Evolutionary conservation across 805 yeast species (phyloP).

Genomic region (Candida nemodendra): DNA sequence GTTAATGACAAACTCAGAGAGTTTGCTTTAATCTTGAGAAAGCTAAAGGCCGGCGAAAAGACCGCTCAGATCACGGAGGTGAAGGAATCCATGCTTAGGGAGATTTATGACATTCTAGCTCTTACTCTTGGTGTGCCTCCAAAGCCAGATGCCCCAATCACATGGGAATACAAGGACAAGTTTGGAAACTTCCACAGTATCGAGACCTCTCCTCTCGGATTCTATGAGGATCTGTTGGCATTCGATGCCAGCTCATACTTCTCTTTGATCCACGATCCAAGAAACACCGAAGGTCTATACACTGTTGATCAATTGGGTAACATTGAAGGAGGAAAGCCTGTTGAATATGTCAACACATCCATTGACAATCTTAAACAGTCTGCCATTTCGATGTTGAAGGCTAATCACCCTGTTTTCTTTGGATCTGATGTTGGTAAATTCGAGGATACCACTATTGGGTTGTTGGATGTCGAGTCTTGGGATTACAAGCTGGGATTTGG

Average conservation of each 20-base stretch:
- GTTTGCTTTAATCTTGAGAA: constrained; percentile 68
- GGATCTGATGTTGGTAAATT: constrained; percentile 86
- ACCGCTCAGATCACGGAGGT: constrained; percentile 25
- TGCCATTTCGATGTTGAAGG: constrained; percentile 67
- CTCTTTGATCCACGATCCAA: constrained; percentile 80
- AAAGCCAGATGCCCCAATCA: constrained; percentile 59
- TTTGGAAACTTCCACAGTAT: constrained; percentile 54
- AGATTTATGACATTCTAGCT: constrained; percentile 64
- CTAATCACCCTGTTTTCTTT: constrained; percentile 79
- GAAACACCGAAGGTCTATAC: constrained; percentile 66
- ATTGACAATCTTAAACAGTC: constrained; percentile 56
- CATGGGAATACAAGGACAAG: constrained; percentile 77
- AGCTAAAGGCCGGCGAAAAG: constrained; percentile 41
- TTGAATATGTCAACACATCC: constrained; percentile 71
- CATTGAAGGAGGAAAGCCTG: constrained; percentile 68
- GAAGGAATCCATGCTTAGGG: constrained; percentile 48
- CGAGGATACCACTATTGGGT: constrained; percentile 58
- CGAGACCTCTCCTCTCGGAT: constrained; percentile 63
- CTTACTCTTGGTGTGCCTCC: constrained; percentile 80
- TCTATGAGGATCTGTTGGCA: constrained; percentile 55
- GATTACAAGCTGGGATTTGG: constrained; percentile 62
- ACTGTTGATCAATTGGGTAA: constrained; percentile 79
- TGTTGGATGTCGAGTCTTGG: constrained; percentile 71
- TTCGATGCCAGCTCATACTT: constrained; percentile 53
- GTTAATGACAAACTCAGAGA: constrained; percentile 74